phyloP scores from a whole-genome alignment of 2,329 filamentous ascomycete species.

The Sphaerulina musiva region DNA sequence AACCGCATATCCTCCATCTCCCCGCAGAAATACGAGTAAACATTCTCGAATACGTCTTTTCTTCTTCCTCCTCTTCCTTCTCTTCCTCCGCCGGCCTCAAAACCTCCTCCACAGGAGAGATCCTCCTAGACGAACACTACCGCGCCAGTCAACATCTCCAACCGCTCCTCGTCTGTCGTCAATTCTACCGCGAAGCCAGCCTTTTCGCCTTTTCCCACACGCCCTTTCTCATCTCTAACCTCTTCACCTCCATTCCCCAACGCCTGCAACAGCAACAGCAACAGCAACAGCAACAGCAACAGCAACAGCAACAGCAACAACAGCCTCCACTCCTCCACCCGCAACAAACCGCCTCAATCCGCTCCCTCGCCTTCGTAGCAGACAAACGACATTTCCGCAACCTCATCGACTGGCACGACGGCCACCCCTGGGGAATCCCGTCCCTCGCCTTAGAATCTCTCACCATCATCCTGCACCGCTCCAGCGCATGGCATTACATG shows the following conservation, averaged over 20 bases:
- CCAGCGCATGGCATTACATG: slow-evolving; percentile 33
- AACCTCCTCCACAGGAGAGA: slow-evolving; percentile 13
- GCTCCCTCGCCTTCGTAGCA: slow-evolving; percentile 30
- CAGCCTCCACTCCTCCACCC: slow-evolving; percentile 18
- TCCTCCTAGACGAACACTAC: slow-evolving; percentile 29
- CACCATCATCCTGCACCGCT: slow-evolving; percentile 30
- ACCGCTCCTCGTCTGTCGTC: slow-evolving; percentile 36
- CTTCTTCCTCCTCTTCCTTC: slow-evolving; percentile 16
- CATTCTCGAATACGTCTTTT: slow-evolving; percentile 32
- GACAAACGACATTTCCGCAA: slow-evolving; percentile 30
- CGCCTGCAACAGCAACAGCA: slow-evolving; percentile 14
- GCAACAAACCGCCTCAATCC: slow-evolving; percentile 30
- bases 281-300: too few species aligned
- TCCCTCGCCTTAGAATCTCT: slow-evolving; percentile 32
- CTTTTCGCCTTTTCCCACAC: slow-evolving; percentile 34
- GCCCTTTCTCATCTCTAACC: slow-evolving; percentile 33
- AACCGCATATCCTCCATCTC: slow-evolving; percentile 22
- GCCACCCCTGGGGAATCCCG: slow-evolving; percentile 31
- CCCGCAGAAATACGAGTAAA: slow-evolving; percentile 35
- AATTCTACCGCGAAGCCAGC: slow-evolving; percentile 34
- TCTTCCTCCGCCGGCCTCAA: slow-evolving; percentile 13
- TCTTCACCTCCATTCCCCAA: slow-evolving; percentile 30
- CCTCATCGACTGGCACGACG: slow-evolving; percentile 29
- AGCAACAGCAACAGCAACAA: too few species aligned
- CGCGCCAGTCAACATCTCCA: slow-evolving; percentile 25